These are phyloP conservation scores for Chrysopogon serrulatus DNA, from an alignment of 176 grass and related monocot species.

Conservation along the genomic window DNA sequence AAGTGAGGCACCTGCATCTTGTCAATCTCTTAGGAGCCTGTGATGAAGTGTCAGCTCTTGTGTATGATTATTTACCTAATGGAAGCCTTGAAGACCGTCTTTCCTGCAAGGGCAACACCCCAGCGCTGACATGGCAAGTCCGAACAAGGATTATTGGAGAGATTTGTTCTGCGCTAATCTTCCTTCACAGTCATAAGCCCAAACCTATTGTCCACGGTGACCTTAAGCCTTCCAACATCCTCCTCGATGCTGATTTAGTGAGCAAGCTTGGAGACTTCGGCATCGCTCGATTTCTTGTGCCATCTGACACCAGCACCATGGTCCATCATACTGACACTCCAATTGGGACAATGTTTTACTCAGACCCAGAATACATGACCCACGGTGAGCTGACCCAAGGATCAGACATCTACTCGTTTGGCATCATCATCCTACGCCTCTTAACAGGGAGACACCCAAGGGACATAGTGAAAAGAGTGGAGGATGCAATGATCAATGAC, in stretches of 20 bases:
- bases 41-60: constrained; percentile 31
- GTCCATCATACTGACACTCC: constrained; percentile 37
- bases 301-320: constrained; percentile 32
- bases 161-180: constrained; percentile 59
- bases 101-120: constrained; percentile 16
- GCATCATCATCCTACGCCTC: constrained; percentile 53
- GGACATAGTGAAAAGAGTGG: constrained; percentile 30
- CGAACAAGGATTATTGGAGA: constrained; percentile 44
- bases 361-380: constrained; percentile 47
- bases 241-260: constrained; percentile 55
- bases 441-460: constrained; percentile 34
- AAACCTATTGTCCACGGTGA: constrained; percentile 55
- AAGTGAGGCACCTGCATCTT: constrained; percentile 62
- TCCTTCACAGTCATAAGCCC: constrained; percentile 51
- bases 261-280: constrained; percentile 62
- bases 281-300: constrained; percentile 31
- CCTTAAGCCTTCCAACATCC: constrained; percentile 58
- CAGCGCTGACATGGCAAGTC: constrained; percentile 45
- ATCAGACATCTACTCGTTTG: constrained; percentile 52
- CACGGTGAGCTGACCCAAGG: constrained; percentile 34
- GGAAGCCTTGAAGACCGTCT: constrained; percentile 63
- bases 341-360: constrained; percentile 43
- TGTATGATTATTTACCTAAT: constrained; percentile 53
- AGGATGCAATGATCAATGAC: constrained; percentile 25
- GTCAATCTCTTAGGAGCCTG: constrained; percentile 59